These are phyloP conservation scores for Chlorociboria aeruginascens DNA, from an alignment of 495 filamentous ascomycete species.

Conservation along the genomic window DNA sequence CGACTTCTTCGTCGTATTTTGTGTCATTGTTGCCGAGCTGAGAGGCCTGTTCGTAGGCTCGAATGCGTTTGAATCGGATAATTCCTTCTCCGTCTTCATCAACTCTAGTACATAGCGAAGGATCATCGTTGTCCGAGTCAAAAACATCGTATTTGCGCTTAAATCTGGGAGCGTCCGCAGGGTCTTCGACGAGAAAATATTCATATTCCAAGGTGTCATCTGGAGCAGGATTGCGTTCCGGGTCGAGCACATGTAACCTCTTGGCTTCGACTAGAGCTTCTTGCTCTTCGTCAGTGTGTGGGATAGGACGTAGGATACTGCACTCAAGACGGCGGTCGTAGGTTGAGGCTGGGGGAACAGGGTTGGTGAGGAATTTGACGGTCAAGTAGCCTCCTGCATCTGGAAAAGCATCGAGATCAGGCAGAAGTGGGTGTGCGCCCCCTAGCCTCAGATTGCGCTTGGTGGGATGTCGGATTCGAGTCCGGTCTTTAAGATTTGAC, in stretches of 20 bases:
- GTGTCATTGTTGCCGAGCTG: slow-evolving; percentile 57
- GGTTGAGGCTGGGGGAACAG: slow-evolving; percentile 40
- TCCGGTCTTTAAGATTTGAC: slow-evolving; percentile 54
- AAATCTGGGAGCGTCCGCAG: slow-evolving; percentile 45
- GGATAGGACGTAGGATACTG: slow-evolving; percentile 60
- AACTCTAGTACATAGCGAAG: slow-evolving; percentile 50
- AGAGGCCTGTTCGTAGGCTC: slow-evolving; percentile 71
- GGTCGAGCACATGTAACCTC: slow-evolving; percentile 51
- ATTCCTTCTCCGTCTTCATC: slow-evolving; percentile 30
- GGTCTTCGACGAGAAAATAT: slow-evolving; percentile 57
- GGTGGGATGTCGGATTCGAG: slow-evolving; percentile 64
- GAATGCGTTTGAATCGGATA: slow-evolving; percentile 66
- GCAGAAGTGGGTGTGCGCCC: slow-evolving; percentile 70
- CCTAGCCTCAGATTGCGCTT: slow-evolving; percentile 69
- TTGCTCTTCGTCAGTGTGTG: slow-evolving; percentile 37
- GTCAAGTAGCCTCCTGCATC: slow-evolving; percentile 77
- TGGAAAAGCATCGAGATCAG: slow-evolving; percentile 81
- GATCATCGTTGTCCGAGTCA: slow-evolving; percentile 55
- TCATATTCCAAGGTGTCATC: slow-evolving; percentile 64
- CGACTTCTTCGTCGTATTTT: slow-evolving; percentile 44
- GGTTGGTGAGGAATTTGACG: slow-evolving; percentile 80
- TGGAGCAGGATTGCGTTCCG: slow-evolving; percentile 45
- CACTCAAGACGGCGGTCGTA: slow-evolving; percentile 78
- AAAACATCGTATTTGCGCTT: slow-evolving; percentile 60
- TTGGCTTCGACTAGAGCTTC: slow-evolving; percentile 35